Conservation (phyloP, 2,329 filamentous ascomycete genomes). For the Cadophora gregata region DNA sequence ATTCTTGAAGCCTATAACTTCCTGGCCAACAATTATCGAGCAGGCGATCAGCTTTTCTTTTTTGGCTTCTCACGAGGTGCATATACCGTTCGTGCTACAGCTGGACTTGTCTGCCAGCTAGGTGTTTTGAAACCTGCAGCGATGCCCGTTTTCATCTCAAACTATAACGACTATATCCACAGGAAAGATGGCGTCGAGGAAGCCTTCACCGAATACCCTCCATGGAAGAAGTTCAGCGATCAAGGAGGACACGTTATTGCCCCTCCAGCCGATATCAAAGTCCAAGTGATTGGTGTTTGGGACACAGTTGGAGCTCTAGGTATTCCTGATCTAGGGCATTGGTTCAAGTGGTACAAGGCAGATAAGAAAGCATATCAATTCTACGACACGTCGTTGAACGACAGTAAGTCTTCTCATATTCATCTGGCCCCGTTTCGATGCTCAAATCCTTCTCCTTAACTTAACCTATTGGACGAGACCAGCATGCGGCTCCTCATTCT, state of each 20-base stretch:
- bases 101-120: conserved; percentile 42
- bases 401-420: conserved; percentile 30
- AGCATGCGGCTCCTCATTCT: not conserved
- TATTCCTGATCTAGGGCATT: conserved; percentile 16
- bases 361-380: conserved; percentile 47
- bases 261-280: conserved; percentile 16
- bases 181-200: conserved; percentile 14
- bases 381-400: conserved; percentile 43
- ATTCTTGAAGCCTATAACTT: conserved; percentile 47
- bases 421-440: not conserved
- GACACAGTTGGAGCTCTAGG: conserved; percentile 29
- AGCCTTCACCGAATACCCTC: not conserved
- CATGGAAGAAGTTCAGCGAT: conserved; percentile 13
- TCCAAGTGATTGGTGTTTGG: conserved; percentile 31
- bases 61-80: conserved; percentile 49
- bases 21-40: conserved; percentile 40
- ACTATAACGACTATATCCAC: conserved; percentile 14
- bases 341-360: conserved; percentile 17
- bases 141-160: conserved; percentile 15
- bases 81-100: conserved; percentile 46
- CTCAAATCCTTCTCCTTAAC: not conserved
- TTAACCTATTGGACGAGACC: not conserved
- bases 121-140: conserved; percentile 46
- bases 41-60: conserved; percentile 26
- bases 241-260: not conserved